Evolutionary conservation across 2,329 filamentous ascomycete species (phyloP), one percentile per base, ranked within the genome.

Genomic region (Colletotrichum phormii): DNA sequence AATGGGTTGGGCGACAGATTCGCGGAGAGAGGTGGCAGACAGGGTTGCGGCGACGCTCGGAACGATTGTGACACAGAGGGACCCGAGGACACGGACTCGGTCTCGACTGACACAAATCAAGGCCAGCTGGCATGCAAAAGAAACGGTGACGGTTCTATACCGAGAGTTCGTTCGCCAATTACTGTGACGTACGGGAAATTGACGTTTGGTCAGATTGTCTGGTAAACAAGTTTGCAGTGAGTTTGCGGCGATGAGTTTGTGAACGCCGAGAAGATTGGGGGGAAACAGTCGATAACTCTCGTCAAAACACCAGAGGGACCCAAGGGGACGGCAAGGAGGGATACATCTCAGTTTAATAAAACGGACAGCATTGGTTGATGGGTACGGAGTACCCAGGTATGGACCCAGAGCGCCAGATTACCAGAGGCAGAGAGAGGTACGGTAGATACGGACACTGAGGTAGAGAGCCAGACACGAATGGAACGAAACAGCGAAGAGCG

Each of bases 41-140:
- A 37, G 33, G 13, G 22, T 46, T 59, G 26, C 15, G 24, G 57
- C 46, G 42, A 37, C 68, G 35, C 64, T 57, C 29, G 37, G 49
- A 22, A 29, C 67, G 26, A 64, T 60, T 24, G 54, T 29, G 33
- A 49, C 33, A 64, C 63, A 35, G 35, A 42, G 33, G 29, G 13
- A 57, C 15, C 57, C 64, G 35, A 61, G 57, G 55, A 58, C 64
- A 33, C 57, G 68, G 55, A 49, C 58, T 9, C 65, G 64, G 64
- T n/a, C 37, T 54, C n/a, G 29, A 46, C 49, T 57, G 51, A 51
- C 31, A 51, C 33, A 53, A 18, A 18, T 62, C 51, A 22, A 7
- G n/a, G 51, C 15, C 12, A 37, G 24, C 31, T 63, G 64, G 57
- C 51, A 31, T 58, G 42, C 65, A 29, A 11, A 22, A 24, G 31